Evolutionary conservation across 129 eudicot species (phyloP), one percentile per base, ranked within the genome.

Genomic region (Mikania micrantha): DNA sequence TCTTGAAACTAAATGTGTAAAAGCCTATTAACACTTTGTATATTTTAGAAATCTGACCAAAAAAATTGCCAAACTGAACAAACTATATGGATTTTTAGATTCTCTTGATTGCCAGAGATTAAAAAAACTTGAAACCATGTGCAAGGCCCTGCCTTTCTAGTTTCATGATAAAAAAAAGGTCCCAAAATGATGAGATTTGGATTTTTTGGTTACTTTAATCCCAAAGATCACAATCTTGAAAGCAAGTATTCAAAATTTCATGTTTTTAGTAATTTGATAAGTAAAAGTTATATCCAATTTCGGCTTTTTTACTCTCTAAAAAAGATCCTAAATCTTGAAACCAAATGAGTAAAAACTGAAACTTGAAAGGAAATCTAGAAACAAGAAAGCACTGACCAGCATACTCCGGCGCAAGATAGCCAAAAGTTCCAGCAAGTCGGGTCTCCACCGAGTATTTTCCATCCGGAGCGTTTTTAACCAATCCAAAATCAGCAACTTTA

Each of bases 391-490:
- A 62, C 87, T 70, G 28, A 71, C 90, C 90, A 42, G 84, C 87
- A 76, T 79, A 78, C 74, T 81, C 84, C 5, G 87, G 90, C 1
- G 87, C 90, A 50, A 85, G 82, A 78, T 82, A 84, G 20, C 89
- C 89, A 13, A 80, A 84, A 2, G 89, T 85, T 21, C 86, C 90
- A 8, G 90, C 90, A 17, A 81, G 74, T 15, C 83, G 71, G 5
- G 90, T 85, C 82, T 85, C 87, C 21, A 85, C 72, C 2, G 90
- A 85, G 32, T 71, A 72, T 38, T 81, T 85, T 60, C 86, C 87
- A 64, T 84, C 85, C 15, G 88, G 88, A 3, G 88, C 85, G 4
- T 77, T 80, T 60, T 84, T 84, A 53, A 84, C 88, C 78, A 84
- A 77, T 13, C 88, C 88, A 29, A 84, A 84, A 74, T 84, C 88